Conservation (phyloP, 805 yeast species). For the Metahyphopichia silvanorum region DNA sequence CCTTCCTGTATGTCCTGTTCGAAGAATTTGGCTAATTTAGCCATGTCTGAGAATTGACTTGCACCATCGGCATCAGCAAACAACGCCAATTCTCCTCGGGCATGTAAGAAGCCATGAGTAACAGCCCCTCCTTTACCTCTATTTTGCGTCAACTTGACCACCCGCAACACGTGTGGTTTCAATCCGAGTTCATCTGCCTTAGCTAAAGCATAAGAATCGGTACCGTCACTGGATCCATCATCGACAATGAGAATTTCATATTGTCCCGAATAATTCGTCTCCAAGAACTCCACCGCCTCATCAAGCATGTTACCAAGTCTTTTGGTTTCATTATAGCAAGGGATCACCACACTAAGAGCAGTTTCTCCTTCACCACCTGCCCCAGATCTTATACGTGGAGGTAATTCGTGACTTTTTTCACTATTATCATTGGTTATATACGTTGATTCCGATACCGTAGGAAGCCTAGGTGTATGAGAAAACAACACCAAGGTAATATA, state of each 20-base stretch:
- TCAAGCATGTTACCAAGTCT: conserved; percentile 70
- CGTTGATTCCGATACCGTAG: conserved; percentile 49
- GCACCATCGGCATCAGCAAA: conserved; percentile 99
- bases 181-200: conserved; percentile 50
- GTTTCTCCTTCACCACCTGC: conserved; percentile 9
- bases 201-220: conserved; percentile 67
- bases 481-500: too few relatives aligned
- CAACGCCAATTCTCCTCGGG: conserved; percentile 68
- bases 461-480: conserved; percentile 62
- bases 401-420: conserved; percentile 25
- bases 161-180: conserved; percentile 61
- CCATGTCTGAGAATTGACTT: conserved; percentile 69
- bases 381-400: conserved; percentile 26
- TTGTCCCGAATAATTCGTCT: conserved; percentile 23
- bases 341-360: conserved; percentile 75
- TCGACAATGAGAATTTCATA: conserved; percentile 87
- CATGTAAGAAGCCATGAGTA: conserved; percentile 79
- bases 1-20: conserved; percentile 12
- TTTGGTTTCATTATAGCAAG: conserved; percentile 86
- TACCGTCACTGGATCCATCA: conserved; percentile 86
- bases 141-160: conserved; percentile 65
- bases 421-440: conserved; percentile 48
- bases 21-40: conserved; percentile 46
- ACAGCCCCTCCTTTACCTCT: conserved; percentile 93
- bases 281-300: conserved; percentile 60